Conservation (phyloP, 306 rosid genomes). For the Castanea crenata region DNA sequence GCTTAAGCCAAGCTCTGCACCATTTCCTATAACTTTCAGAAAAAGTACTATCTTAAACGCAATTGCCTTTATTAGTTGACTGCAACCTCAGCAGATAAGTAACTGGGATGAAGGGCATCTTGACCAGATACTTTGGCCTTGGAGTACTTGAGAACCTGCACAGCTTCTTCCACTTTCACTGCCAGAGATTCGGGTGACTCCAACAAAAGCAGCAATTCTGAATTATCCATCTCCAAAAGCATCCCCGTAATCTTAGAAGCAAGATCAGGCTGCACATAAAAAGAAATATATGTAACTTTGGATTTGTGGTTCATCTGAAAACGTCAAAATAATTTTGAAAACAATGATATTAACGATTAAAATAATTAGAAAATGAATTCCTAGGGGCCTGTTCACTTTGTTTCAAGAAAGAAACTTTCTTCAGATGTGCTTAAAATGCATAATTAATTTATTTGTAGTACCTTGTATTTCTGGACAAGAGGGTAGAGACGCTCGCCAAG, state of each 20-base stretch:
- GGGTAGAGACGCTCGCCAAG: constrained; percentile 75
- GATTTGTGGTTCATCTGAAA: not conserved
- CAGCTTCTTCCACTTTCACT: constrained; percentile 81
- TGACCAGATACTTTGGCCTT: constrained; percentile 58
- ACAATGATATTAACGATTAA: not conserved
- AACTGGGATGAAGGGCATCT: constrained; percentile 53
- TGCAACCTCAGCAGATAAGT: constrained; percentile 73
- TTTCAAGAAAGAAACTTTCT: too few relatives aligned
- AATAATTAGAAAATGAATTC: not conserved
- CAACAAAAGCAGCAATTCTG: constrained; percentile 70
- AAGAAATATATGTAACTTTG: not conserved
- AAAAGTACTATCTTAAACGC: constrained; percentile 5
- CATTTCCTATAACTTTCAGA: constrained; percentile 13
- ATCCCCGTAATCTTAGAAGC: constrained; percentile 89
- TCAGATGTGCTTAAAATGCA: not conserved
- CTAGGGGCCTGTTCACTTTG: not conserved
- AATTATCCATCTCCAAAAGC: constrained; percentile 94
- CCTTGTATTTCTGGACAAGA: constrained; percentile 65
- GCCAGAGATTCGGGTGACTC: constrained; percentile 77
- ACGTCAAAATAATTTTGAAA: not conserved
- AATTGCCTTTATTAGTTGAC: constrained; percentile 49
- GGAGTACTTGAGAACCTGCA: constrained; percentile 70
- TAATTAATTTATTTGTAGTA: constrained; percentile 17
- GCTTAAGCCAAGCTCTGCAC: constrained; percentile 16
- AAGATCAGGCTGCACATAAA: constrained; percentile 59